A percentile compares a stretch with the other conserved stretches of the same genome.
Evolutionary conservation across 2,329 filamentous ascomycete species (phyloP).

Genomic region (Colletotrichum nymphaeae): DNA sequence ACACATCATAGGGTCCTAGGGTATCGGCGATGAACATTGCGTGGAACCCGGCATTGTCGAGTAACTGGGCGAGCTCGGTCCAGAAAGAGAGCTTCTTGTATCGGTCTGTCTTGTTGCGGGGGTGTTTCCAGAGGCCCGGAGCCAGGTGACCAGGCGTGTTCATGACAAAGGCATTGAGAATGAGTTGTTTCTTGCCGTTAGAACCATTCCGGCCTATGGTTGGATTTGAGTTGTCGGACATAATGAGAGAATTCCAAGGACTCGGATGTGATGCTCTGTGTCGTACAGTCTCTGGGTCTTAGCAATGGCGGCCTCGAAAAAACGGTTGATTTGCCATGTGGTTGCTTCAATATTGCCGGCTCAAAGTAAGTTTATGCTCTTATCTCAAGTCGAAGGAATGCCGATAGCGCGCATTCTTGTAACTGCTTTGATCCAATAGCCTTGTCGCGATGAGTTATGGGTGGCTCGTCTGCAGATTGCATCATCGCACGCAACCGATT

Average conservation of each 20-base stretch:
- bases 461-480: constrained; percentile 12
- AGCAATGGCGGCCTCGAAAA: neutral
- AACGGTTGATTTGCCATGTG: neutral
- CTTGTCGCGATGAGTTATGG: constrained; percentile 41
- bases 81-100: neutral
- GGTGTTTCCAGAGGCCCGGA: neutral
- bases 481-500: constrained; percentile 24
- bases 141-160: neutral
- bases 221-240: neutral
- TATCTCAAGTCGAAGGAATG: neutral
- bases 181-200: neutral
- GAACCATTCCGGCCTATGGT: neutral
- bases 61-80: neutral
- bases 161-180: neutral
- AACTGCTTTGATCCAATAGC: neutral
- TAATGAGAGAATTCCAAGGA: neutral
- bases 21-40: neutral
- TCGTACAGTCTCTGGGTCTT: neutral
- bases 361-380: neutral
- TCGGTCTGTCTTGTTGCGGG: neutral
- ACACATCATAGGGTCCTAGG: neutral
- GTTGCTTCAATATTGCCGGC: neutral
- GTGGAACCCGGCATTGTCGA: neutral
- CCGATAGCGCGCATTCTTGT: neutral
- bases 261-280: neutral